A percentile compares a stretch with the other conserved stretches of the same genome.
phyloP scores from a whole-genome alignment of 352 stramenopile genomes.

The Pythium sukuiense region DNA sequence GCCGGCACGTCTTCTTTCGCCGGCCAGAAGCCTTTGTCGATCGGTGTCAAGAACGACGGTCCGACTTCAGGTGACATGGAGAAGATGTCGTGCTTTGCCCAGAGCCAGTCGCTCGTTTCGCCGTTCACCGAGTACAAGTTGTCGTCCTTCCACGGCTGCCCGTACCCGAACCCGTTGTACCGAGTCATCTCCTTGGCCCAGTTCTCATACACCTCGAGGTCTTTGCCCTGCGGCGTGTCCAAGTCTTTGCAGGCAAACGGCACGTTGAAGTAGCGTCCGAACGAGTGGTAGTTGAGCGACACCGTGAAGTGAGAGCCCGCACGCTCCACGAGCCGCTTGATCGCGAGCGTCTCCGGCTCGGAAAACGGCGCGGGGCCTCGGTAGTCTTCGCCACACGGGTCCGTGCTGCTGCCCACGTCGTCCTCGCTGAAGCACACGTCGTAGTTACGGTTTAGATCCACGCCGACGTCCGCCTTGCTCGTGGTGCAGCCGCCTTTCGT shows the following conservation, averaged over 20 bases:
- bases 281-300: conserved; percentile 85
- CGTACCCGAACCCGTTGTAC: conserved; percentile 76
- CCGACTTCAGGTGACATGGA: conserved; percentile 85
- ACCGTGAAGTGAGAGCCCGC: conserved; percentile 50
- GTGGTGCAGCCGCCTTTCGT: conserved; percentile 26
- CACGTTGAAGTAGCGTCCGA: conserved; percentile 82
- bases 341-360: conserved; percentile 77
- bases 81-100: conserved; percentile 74
- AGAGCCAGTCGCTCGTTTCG: conserved; percentile 89
- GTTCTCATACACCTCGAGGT: conserved; percentile 44
- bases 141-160: conserved; percentile 80
- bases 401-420: conserved; percentile 56
- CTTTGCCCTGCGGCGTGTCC: conserved; percentile 35
- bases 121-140: conserved; percentile 88
- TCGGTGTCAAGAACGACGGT: conserved; percentile 45
- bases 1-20: conserved; percentile 43
- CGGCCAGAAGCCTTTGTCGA: conserved; percentile 69
- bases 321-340: conserved; percentile 64
- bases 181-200: conserved; percentile 70
- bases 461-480: conserved; percentile 40
- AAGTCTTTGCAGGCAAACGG: conserved; percentile 78
- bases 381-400: conserved; percentile 77
- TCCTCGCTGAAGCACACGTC: conserved; percentile 75
- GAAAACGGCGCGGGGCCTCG: conserved; percentile 68
- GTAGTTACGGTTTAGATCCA: conserved; percentile 88